These are phyloP conservation scores for Tuber magnatum DNA, from an alignment of 495 filamentous ascomycete species.

Conservation along the genomic window DNA sequence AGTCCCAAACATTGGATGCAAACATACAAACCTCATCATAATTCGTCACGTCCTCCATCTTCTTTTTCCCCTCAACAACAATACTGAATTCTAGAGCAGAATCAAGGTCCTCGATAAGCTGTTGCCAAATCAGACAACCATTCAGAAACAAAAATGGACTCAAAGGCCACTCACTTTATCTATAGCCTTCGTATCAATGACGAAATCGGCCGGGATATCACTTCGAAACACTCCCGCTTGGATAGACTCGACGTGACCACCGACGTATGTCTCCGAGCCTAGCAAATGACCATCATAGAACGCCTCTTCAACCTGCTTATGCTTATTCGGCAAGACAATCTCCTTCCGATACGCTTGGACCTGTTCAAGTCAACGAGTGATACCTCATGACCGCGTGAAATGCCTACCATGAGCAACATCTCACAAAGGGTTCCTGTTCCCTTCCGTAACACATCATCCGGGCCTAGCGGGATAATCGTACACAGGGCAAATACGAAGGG, in stretches of 20 bases:
- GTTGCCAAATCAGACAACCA: conserved; percentile 6
- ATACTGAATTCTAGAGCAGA: conserved; percentile 87
- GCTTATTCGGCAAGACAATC: conserved; percentile 94
- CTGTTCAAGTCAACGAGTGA: conserved; percentile 36
- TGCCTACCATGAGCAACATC: conserved; percentile 81
- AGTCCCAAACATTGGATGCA: background rate
- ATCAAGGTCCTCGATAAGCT: conserved; percentile 74
- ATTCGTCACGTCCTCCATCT: conserved; percentile 79
- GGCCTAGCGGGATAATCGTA: conserved; percentile 87
- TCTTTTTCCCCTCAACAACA: conserved; percentile 89
- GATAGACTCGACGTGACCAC: conserved; percentile 98
- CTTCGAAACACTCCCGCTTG: conserved; percentile 95
- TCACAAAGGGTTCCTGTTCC: conserved; percentile 97
- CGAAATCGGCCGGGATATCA: conserved; percentile 91
- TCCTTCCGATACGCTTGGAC: conserved; percentile 85
- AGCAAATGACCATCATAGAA: conserved; percentile 97
- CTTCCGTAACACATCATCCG: conserved; percentile 87
- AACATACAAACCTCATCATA: conserved; percentile 59
- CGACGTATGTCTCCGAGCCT: conserved; percentile 95
- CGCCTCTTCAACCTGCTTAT: conserved; percentile 77
- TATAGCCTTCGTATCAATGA: conserved; percentile 73
- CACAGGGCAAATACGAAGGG: conserved; percentile 98
- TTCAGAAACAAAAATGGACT: background rate
- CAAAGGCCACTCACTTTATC: conserved; percentile 52
- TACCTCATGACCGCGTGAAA: conserved; percentile 9